Base-by-base conservation (phyloP, 2,329 filamentous ascomycete genomes). In the Diplodia mutila region DNA sequence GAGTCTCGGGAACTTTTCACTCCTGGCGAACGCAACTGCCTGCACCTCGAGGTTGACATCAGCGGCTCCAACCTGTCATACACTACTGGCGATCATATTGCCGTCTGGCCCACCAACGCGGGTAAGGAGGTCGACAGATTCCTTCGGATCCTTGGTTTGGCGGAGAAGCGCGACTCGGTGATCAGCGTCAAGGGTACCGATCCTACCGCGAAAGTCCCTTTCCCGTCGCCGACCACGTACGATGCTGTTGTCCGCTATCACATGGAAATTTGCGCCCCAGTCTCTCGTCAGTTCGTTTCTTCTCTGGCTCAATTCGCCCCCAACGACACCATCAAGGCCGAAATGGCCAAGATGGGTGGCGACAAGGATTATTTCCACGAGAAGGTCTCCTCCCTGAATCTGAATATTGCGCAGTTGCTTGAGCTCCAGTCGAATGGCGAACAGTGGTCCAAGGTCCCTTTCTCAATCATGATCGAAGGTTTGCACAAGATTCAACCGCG, bases 361-460 rank as follows among this genome's bases (percentile, higher is more conserved):
- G 95, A 99, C 82, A 97, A 96, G 83, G 94, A 97, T 71, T 94
- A 96, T 76, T 99, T 99, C 86, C 90, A 94, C 67, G 87, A 93
- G 68, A 92, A 94, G 82, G 90, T 97, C 70, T 88, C 87, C 72
- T 87, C 88, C 73, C 89, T 93, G 75, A 91, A 91, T 79, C 90
- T 93, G 81, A 99, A 97, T 82, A 93, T 99, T 74, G 90, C 93
- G 14, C 91, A 96, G 75, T 87, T 95, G 61, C 86, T 99, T 49
- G 85, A 92, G 71, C 86, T 85, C 63, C 86, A 95, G 70, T 86
- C 89, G 73, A 89, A 90, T 39, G 89, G 90, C 59, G 83, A 91
- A 80, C 88, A 88, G 68, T 99, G 95, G 91, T 84, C 87, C 66
- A 89, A 89, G 66, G 89, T 97, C 67, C 96, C 95, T 18, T 98